Evolutionary conservation across 345 rosid genomes (phyloP), one percentile per base, ranked within the genome.

Genomic region (Eucalyptus tenuipes): DNA sequence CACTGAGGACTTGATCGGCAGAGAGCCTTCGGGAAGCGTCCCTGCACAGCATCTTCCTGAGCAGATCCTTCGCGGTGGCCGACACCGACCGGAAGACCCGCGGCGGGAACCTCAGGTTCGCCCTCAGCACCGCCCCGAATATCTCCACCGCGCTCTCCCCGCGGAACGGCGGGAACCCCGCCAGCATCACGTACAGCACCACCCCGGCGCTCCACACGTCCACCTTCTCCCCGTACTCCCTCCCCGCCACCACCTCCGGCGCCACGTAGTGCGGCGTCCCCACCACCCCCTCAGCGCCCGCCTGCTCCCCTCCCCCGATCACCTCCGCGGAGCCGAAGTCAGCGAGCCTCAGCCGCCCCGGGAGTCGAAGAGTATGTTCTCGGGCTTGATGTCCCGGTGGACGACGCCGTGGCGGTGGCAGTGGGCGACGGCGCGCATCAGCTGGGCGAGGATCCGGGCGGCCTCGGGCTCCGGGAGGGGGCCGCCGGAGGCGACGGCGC

Each of bases 251-350:
- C 52, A 97, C 95, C 94, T 97, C 99, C 89, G 97, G 98, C 31
- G 98, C 97, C 12, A 97, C 95, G 80, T 97, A 97, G 66, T 96
- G 95, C 85, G 99, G 99, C 88, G 97, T 96, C 4, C 99, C 99
- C 2, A 97, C 99, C 5, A 95, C 85, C 16, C 98, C 14, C 33
- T 92, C 86, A 91, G 89, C 50, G 85, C 85, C 91, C 53, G 40
- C 82, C 50, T 11, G 52, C 25, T 89, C 91, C 81, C 66, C 92
- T 86, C 59, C 92, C 10, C 85, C 92, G 15, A 93, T 87, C 94
- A 93, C 92, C 71, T 88, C 93, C 6, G 98, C 97, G 7, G 99
- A 96, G 29, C 99, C 99, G 40, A 97, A 96, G 87, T 97, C 99
- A 5, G 94, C 97, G 1, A 97, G 90, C 91, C 92, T 95, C 59